Percentiles rank a stretch among this genome's conserved stretches.
These are phyloP conservation scores for Lipomyces sp. DNA, from an alignment of 805 yeast genomes.

Conservation along the genomic window DNA sequence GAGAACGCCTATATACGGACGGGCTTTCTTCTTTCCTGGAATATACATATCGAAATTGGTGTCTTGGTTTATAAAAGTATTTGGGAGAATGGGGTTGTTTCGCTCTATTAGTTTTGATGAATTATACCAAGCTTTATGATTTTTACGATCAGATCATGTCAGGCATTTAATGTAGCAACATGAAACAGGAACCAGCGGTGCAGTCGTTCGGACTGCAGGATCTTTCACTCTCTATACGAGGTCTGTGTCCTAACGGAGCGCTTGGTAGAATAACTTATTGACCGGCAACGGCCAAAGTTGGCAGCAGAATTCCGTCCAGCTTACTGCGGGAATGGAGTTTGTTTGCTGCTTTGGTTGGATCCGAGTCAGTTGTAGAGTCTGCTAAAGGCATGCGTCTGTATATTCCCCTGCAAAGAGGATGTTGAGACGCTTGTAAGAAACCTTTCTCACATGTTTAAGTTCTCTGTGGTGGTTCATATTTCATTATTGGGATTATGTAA, in stretches of 20 bases:
- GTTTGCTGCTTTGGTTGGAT: not conserved
- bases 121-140: not conserved
- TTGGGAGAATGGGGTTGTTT: not conserved
- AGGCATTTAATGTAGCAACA: not conserved
- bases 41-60: not conserved
- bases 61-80: not conserved
- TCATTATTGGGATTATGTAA: not conserved
- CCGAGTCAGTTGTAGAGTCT: conserved; percentile 7
- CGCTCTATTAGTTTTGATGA: not conserved
- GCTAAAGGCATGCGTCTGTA: conserved; percentile 31
- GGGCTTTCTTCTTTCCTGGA: not conserved
- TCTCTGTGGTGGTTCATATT: not conserved
- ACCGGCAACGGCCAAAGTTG: not conserved
- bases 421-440: conserved; percentile 28
- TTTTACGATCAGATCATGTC: not conserved
- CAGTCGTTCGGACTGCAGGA: conserved; percentile 39
- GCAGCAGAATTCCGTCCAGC: not conserved
- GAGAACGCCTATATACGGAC: not conserved
- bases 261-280: conserved; percentile 30
- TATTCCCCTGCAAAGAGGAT: not conserved
- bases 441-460: conserved; percentile 26
- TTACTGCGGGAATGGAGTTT: not conserved
- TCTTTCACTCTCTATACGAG: conserved; percentile 10
- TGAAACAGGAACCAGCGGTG: conserved; percentile 33
- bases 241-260: conserved; percentile 38